phyloP scores from a whole-genome alignment of 202 grass and related monocot genomes.

The Panicum virgatum region DNA sequence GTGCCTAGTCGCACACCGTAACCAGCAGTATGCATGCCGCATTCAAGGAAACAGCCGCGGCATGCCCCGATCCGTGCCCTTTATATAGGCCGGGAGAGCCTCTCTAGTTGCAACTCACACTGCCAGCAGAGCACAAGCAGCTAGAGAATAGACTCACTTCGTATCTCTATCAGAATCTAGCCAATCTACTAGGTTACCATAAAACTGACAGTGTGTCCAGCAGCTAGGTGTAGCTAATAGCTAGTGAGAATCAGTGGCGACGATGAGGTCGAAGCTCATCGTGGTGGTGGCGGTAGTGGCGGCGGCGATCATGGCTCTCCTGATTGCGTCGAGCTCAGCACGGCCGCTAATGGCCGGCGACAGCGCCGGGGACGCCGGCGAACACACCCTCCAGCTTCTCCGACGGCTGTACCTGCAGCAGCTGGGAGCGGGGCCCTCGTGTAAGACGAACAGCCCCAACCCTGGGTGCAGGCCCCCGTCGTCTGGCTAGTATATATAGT shows the following conservation, averaged over 20 bases:
- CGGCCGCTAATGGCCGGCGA: background rate
- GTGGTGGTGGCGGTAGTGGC: background rate
- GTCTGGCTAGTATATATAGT: background rate
- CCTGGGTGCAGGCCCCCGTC: background rate
- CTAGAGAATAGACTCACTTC: background rate
- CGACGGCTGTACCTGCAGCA: conserved; percentile 23
- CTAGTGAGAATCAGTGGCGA: background rate
- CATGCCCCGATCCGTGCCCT: background rate
- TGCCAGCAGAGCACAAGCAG: background rate
- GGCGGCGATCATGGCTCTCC: background rate
- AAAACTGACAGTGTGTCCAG: background rate
- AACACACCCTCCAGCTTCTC: background rate
- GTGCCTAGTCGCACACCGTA: conserved; percentile 29
- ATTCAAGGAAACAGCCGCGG: background rate
- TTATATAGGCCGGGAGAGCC: background rate
- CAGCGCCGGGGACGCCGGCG: background rate
- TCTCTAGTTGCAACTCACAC: background rate
- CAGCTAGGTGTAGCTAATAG: background rate
- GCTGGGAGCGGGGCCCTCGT: conserved; percentile 31
- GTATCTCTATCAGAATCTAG: background rate
- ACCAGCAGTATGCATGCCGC: background rate
- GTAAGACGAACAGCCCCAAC: conserved; percentile 19
- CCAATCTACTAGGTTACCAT: too few species aligned
- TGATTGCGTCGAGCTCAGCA: conserved; percentile 15
- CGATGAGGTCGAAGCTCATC: background rate